Percentiles rank a stretch among this genome's conserved stretches.
phyloP scores from a whole-genome alignment of 208 protist species.

The Wallacemonas sp. region DNA sequence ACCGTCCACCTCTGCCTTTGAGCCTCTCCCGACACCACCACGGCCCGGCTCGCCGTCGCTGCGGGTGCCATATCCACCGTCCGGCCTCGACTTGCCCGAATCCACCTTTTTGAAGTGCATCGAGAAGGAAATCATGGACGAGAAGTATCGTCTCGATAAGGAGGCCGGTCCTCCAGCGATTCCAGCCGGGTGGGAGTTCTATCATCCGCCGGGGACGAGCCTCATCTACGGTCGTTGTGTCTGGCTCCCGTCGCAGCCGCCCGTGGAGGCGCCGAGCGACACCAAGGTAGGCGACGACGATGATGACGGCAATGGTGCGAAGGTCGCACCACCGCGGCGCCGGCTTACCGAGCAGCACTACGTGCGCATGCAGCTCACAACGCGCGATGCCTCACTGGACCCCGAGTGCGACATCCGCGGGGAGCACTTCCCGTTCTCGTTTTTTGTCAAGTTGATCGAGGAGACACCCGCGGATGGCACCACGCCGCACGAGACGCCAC shows the following conservation, averaged over 20 bases:
- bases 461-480: neutral
- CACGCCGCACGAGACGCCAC: neutral
- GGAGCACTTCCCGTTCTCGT: slow-evolving; percentile 86
- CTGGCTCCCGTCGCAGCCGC: slow-evolving; percentile 48
- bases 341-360: slow-evolving; percentile 54
- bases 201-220: slow-evolving; percentile 65
- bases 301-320: neutral
- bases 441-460: slow-evolving; percentile 60
- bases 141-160: slow-evolving; percentile 76
- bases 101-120: slow-evolving; percentile 75
- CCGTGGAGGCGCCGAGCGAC: neutral
- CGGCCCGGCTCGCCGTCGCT: slow-evolving; percentile 24
- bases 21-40: neutral
- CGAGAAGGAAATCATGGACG: slow-evolving; percentile 86
- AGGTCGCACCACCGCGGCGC: neutral
- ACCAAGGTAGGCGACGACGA: neutral
- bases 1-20: neutral
- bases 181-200: slow-evolving; percentile 70
- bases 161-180: slow-evolving; percentile 62
- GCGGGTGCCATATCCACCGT: slow-evolving; percentile 45
- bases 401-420: slow-evolving; percentile 83
- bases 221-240: slow-evolving; percentile 69
- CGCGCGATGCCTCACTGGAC: slow-evolving; percentile 78
- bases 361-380: slow-evolving; percentile 73
- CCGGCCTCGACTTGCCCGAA: slow-evolving; percentile 56